Percentiles rank a stretch among this genome's conserved stretches.
phyloP scores from a whole-genome alignment of 306 rosid genomes.

The Inga leiocalycina region DNA sequence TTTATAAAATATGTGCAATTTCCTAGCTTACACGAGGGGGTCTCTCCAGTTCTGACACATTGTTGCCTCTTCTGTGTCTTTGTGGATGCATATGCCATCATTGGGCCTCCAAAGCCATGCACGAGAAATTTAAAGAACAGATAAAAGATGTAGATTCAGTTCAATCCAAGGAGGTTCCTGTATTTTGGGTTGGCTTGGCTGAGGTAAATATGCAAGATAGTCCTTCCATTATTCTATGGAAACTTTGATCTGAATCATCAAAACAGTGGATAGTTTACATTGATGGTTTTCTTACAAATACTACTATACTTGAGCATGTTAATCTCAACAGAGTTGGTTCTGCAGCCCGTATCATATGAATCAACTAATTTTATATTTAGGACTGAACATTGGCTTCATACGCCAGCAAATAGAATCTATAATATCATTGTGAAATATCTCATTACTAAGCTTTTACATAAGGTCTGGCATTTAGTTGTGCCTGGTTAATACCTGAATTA shows the following conservation, averaged over 20 bases:
- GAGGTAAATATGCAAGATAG: slow-evolving; percentile 63
- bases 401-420: neutral
- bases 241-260: slow-evolving; percentile 19
- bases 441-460: slow-evolving; percentile 6
- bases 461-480: neutral
- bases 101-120: slow-evolving; percentile 55
- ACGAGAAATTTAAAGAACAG: slow-evolving; percentile 59
- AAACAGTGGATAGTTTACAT: slow-evolving; percentile 19
- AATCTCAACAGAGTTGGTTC: neutral
- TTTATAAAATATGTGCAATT: neutral
- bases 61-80: slow-evolving; percentile 24
- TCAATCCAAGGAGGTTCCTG: slow-evolving; percentile 74
- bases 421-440: neutral
- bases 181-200: slow-evolving; percentile 90
- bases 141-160: slow-evolving; percentile 69
- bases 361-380: neutral
- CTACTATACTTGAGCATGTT: neutral
- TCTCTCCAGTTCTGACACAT: neutral
- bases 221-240: slow-evolving; percentile 15
- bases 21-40: neutral
- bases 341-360: neutral
- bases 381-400: slow-evolving; percentile 22
- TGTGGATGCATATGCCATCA: slow-evolving; percentile 30
- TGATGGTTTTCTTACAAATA: neutral
- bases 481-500: slow-evolving; percentile 11